Conservation (phyloP, 805 yeast species). For the Suhomyces tanzawaensis region DNA sequence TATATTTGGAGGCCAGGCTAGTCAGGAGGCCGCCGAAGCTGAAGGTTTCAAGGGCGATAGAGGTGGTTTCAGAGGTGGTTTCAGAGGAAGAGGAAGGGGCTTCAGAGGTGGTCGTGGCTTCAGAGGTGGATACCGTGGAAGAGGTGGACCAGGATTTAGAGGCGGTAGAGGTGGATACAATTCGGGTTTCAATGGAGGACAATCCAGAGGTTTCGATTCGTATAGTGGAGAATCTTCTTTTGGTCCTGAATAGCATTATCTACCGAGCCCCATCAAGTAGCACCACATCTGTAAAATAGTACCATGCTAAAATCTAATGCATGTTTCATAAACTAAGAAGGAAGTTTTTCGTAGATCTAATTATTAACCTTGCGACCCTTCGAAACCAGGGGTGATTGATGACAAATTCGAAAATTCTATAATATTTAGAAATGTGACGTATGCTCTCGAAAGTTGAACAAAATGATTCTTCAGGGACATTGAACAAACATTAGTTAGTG, state of each 20-base stretch:
- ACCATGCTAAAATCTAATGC: too few relatives aligned
- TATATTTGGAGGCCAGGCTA: slow-evolving; percentile 84
- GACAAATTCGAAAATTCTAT: neutral
- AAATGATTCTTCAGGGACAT: neutral
- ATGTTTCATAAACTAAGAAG: too few relatives aligned
- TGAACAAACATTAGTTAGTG: neutral
- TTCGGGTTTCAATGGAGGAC: slow-evolving; percentile 1
- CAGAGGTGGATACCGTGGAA: slow-evolving; percentile 7
- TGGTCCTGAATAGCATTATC: too few relatives aligned
- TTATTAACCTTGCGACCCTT: too few relatives aligned
- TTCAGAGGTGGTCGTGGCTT: slow-evolving; percentile 11
- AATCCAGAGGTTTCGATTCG: neutral
- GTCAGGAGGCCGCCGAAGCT: slow-evolving; percentile 52
- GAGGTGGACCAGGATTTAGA: slow-evolving; percentile 2
- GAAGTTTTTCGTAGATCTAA: too few relatives aligned
- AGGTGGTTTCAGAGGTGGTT: slow-evolving; percentile 40
- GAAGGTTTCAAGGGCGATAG: slow-evolving; percentile 32
- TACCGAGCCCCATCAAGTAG: too few relatives aligned
- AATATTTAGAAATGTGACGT: neutral
- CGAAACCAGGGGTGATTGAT: neutral
- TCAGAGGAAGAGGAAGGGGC: slow-evolving; percentile 20
- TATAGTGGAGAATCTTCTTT: neutral
- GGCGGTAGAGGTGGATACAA: slow-evolving; percentile 4
- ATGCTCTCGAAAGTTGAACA: neutral
- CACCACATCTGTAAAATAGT: too few relatives aligned